Percentiles rank a stretch among this genome's conserved stretches.
Conservation (phyloP, 371 early-diverging fungal species). For the Amoeboaphelidium protococcarum region DNA sequence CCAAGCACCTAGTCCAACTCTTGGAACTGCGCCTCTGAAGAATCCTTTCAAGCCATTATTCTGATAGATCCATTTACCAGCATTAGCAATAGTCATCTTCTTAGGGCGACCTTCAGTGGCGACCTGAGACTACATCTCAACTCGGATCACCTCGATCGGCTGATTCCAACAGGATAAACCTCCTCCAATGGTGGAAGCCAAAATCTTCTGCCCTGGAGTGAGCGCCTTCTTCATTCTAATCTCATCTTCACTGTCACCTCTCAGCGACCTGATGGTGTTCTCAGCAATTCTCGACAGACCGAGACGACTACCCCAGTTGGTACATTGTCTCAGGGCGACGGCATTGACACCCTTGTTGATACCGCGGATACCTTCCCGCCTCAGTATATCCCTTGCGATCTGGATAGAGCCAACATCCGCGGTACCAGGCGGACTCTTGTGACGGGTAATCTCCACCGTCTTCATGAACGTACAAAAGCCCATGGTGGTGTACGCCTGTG, state of each 20-base stretch:
- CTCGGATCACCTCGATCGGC: conserved; percentile 85
- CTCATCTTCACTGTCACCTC: conserved; percentile 5
- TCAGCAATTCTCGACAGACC: conserved; percentile 68
- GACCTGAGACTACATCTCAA: conserved; percentile 83
- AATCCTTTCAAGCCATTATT: conserved; percentile 68
- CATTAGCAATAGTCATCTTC: conserved; percentile 49
- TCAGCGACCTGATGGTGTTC: conserved; percentile 22
- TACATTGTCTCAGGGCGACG: conserved; percentile 71
- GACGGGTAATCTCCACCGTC: conserved; percentile 89
- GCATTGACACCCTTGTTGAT: conserved; percentile 84
- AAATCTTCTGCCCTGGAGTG: conserved; percentile 26
- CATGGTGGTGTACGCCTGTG: conserved; percentile 21
- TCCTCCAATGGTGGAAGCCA: conserved; percentile 64
- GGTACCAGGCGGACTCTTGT: conserved; percentile 38
- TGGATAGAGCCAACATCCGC: conserved; percentile 34
- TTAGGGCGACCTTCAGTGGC: conserved; percentile 54
- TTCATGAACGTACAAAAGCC: conserved; percentile 98
- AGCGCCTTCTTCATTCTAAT: conserved; percentile 14
- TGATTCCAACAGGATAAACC: conserved; percentile 86
- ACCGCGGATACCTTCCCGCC: conserved; percentile 69
- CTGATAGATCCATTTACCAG: conserved; percentile 67
- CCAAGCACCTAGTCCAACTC: conserved; percentile 73
- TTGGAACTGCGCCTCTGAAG: conserved; percentile 74
- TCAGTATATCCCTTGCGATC: conserved; percentile 64
- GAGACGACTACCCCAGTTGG: conserved; percentile 90